Conservation (phyloP, 2,329 filamentous ascomycete species). For the Aspergillus sp. region DNA sequence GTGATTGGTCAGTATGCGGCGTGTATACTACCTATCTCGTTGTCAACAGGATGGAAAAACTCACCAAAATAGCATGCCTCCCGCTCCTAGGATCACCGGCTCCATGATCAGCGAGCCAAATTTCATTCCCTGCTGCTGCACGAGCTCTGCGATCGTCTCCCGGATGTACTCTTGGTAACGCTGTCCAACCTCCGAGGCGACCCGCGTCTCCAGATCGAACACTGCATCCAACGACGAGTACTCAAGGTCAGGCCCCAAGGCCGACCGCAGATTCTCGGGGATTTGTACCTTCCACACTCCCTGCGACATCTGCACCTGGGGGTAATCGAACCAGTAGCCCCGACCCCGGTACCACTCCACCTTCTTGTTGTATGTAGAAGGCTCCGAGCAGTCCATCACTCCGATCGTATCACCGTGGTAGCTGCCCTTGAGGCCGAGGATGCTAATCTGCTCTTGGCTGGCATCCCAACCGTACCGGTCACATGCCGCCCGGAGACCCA, state of each 20-base stretch:
- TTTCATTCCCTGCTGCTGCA: constrained; percentile 59
- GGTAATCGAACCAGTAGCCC: constrained; percentile 81
- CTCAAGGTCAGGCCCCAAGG: constrained; percentile 48
- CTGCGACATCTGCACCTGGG: constrained; percentile 65
- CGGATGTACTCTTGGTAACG: constrained; percentile 64
- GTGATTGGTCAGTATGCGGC: not conserved
- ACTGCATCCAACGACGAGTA: constrained; percentile 57
- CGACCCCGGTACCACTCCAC: constrained; percentile 83
- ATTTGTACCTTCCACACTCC: constrained; percentile 68
- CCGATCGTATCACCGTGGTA: constrained; percentile 90
- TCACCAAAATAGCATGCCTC: constrained; percentile 79
- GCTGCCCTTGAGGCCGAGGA: constrained; percentile 75
- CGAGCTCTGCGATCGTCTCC: constrained; percentile 55
- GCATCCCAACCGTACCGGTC: constrained; percentile 67
- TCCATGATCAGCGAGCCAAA: constrained; percentile 81
- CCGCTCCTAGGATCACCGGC: constrained; percentile 76
- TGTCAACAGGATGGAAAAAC: constrained; percentile 32
- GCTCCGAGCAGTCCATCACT: constrained; percentile 82
- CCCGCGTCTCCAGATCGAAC: constrained; percentile 60
- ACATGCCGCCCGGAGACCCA: constrained; percentile 72
- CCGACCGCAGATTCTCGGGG: constrained; percentile 51
- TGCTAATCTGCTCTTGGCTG: constrained; percentile 59
- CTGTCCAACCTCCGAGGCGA: constrained; percentile 48
- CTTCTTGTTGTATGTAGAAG: constrained; percentile 75
- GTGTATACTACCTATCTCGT: not conserved